These are phyloP conservation scores for Dendrobium huoshanense DNA, from an alignment of 106 monocot genomes.

Conservation along the genomic window DNA sequence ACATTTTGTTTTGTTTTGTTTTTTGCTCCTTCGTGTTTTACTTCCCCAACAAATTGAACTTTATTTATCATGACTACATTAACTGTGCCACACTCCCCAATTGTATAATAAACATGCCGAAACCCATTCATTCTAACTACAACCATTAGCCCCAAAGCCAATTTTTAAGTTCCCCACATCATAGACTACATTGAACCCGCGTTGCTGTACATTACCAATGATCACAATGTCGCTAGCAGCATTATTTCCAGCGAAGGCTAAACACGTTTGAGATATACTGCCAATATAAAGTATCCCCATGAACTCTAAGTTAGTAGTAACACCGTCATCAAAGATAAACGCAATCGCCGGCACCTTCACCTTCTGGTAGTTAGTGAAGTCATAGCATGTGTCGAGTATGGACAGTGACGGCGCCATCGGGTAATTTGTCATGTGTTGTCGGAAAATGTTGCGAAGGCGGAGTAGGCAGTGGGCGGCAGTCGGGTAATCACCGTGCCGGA, in stretches of 20 bases:
- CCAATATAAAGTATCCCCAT: too few relatives aligned
- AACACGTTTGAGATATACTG: slow-evolving; percentile 6
- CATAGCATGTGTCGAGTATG: slow-evolving; percentile 35
- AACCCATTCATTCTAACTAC: background rate
- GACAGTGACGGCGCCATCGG: background rate
- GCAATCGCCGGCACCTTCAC: slow-evolving; percentile 14
- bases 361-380: background rate
- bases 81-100: too few relatives aligned
- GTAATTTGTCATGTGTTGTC: background rate
- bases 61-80: too few relatives aligned
- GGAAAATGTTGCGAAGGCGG: too few relatives aligned
- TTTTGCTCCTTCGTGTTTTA: too few relatives aligned
- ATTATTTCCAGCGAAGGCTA: slow-evolving; percentile 17
- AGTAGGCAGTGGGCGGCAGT: too few relatives aligned
- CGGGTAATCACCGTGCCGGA: slow-evolving; percentile 1
- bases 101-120: too few relatives aligned
- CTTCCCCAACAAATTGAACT: too few relatives aligned
- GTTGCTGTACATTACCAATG: slow-evolving; percentile 30
- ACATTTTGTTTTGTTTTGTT: too few relatives aligned
- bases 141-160: slow-evolving; percentile 17
- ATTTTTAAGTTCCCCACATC: slow-evolving; percentile 4
- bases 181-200: slow-evolving; percentile 25
- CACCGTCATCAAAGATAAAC: slow-evolving; percentile 8
- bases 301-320: too few relatives aligned
- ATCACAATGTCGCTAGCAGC: background rate